Conservation (phyloP, 2,329 filamentous ascomycete species). For the Exophiala calicioides region DNA sequence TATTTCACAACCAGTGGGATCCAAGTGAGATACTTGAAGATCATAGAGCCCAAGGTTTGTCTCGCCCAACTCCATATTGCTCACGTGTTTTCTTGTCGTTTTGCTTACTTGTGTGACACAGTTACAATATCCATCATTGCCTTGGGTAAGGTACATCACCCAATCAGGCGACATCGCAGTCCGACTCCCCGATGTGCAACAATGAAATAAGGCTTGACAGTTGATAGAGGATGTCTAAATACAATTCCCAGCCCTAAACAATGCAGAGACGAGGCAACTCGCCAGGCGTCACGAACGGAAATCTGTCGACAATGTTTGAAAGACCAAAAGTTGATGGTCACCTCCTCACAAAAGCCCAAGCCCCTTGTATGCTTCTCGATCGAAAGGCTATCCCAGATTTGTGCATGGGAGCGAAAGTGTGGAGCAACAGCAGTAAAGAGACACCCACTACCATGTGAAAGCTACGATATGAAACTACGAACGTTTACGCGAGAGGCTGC, state of each 20-base stretch:
- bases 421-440: too few relatives aligned
- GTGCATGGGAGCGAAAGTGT: too few relatives aligned
- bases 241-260: too few relatives aligned
- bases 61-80: conserved; percentile 1
- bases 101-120: conserved; percentile 42
- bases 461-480: too few relatives aligned
- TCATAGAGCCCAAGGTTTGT: conserved; percentile 95
- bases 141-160: conserved; percentile 98
- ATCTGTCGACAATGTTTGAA: too few relatives aligned
- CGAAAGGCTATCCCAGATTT: too few relatives aligned
- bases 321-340: too few relatives aligned
- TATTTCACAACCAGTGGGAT: conserved; percentile 99
- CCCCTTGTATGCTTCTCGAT: too few relatives aligned
- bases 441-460: too few relatives aligned
- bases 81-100: conserved; percentile 3
- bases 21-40: conserved; percentile 97
- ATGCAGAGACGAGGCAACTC: background rate
- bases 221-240: background rate
- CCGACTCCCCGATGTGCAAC: conserved; percentile 81
- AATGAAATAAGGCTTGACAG: conserved; percentile 6
- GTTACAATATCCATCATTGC: conserved; percentile 96
- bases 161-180: conserved; percentile 97
- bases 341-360: too few relatives aligned
- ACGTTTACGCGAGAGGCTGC: too few relatives aligned
- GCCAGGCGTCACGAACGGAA: too few relatives aligned